Evolutionary conservation across 2,329 filamentous ascomycete genomes (phyloP).

Genomic region (Aschersonia sp.): DNA sequence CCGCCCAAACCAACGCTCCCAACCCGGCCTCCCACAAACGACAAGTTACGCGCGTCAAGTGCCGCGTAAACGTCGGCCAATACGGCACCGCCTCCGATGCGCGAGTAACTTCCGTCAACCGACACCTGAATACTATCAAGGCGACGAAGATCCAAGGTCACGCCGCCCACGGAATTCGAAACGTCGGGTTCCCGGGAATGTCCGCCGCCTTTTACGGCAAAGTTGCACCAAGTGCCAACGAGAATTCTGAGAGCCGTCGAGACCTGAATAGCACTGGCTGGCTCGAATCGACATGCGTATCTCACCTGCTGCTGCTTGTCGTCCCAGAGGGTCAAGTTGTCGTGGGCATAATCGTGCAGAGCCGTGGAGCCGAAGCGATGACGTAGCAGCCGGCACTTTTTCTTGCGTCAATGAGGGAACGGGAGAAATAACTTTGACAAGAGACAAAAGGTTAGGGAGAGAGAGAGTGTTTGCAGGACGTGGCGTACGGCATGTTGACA

Average conservation of each 20-base stretch:
- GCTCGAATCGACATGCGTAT: slow-evolving; percentile 7
- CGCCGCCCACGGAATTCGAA: slow-evolving; percentile 7
- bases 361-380: not conserved
- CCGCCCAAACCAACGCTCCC: slow-evolving; percentile 16
- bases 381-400: not conserved
- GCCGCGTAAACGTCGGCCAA: slow-evolving; percentile 18
- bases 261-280: slow-evolving; percentile 4
- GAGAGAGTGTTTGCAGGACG: not conserved
- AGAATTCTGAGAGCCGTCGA: slow-evolving; percentile 2
- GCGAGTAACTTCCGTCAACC: slow-evolving; percentile 17
- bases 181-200: slow-evolving; percentile 2
- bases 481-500: not conserved
- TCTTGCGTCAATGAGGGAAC: not conserved
- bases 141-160: slow-evolving; percentile 8
- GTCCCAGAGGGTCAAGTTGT: slow-evolving; percentile 8
- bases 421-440: too few species aligned
- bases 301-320: slow-evolving; percentile 7
- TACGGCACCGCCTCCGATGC: slow-evolving; percentile 26
- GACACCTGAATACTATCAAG: slow-evolving; percentile 7
- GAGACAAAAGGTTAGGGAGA: not conserved
- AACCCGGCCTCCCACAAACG: slow-evolving; percentile 28
- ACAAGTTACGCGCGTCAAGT: slow-evolving; percentile 16
- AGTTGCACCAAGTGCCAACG: slow-evolving; percentile 4
- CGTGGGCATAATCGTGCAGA: not conserved
- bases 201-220: slow-evolving; percentile 7